phyloP scores from a whole-genome alignment of 352 stramenopile species.

The Phytophthora hybrid region DNA sequence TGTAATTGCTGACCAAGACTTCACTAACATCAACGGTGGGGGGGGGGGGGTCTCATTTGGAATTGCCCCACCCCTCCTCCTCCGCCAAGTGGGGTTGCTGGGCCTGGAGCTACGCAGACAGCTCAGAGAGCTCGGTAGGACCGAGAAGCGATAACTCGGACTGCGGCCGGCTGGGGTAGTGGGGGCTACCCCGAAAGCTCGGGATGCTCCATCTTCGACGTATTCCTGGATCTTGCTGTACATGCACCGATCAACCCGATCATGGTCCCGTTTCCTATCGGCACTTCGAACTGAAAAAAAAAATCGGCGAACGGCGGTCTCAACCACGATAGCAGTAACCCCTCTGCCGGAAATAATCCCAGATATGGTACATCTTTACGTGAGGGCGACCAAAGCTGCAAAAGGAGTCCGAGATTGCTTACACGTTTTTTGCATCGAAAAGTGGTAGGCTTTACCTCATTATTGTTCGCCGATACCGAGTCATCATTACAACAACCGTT shows the following conservation, averaged over 20 bases:
- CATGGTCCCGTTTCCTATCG: background rate
- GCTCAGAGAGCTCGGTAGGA: background rate
- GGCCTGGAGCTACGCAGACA: background rate
- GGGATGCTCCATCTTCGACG: background rate
- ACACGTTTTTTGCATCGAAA: no score
- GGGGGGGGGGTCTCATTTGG: conserved; percentile 27
- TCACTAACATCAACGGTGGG: conserved; percentile 41
- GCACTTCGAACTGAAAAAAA: background rate
- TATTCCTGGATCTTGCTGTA: conserved; percentile 4
- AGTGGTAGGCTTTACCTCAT: no score
- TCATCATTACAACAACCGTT: background rate
- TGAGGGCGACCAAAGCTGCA: no score
- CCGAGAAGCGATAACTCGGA: background rate
- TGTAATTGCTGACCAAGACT: conserved; percentile 39
- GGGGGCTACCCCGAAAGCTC: background rate
- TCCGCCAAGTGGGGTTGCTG: background rate
- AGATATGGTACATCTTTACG: background rate
- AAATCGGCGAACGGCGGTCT: no score
- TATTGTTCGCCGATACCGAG: background rate
- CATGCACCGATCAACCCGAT: background rate
- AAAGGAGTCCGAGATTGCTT: no score
- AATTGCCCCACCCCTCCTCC: conserved; percentile 19
- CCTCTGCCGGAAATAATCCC: no score
- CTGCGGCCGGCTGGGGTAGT: background rate
- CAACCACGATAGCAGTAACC: no score